These are phyloP conservation scores for Ogataea allantospora DNA, from an alignment of 805 yeast genomes.

Conservation along the genomic window DNA sequence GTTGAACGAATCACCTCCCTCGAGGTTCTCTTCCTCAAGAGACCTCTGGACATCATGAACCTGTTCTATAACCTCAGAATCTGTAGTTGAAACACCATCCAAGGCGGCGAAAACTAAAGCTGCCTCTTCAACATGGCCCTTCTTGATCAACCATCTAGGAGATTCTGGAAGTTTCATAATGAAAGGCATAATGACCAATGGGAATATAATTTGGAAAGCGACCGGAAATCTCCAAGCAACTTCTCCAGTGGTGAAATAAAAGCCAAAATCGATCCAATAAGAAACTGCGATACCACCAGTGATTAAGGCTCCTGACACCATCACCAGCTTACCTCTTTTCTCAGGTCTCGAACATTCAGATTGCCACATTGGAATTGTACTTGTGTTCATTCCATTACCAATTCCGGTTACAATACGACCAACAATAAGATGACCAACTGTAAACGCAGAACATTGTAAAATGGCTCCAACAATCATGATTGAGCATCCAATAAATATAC, in stretches of 20 bases:
- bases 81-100: conserved; percentile 30
- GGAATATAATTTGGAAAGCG: conserved; percentile 34
- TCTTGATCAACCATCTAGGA: conserved; percentile 43
- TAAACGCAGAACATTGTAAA: conserved; percentile 25
- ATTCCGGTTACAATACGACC: conserved; percentile 36
- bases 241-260: conserved; percentile 31
- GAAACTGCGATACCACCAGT: conserved; percentile 32
- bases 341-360: conserved; percentile 35
- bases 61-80: conserved; percentile 14
- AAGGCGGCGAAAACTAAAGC: conserved; percentile 40
- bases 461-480: conserved; percentile 35
- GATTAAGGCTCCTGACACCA: conserved; percentile 32
- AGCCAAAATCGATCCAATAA: conserved; percentile 39
- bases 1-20: conserved; percentile 27
- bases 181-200: conserved; percentile 19
- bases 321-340: conserved; percentile 31
- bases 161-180: conserved; percentile 37
- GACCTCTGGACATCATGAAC: conserved; percentile 22
- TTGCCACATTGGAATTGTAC: conserved; percentile 37
- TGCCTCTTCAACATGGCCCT: conserved; percentile 44
- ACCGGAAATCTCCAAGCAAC: conserved; percentile 38
- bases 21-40: conserved; percentile 20
- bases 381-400: conserved; percentile 37
- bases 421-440: conserved; percentile 30
- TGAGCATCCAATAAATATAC: conserved; percentile 37